Conservation (phyloP, 495 filamentous ascomycete species). For the Lasiosphaeriaceae sp. region DNA sequence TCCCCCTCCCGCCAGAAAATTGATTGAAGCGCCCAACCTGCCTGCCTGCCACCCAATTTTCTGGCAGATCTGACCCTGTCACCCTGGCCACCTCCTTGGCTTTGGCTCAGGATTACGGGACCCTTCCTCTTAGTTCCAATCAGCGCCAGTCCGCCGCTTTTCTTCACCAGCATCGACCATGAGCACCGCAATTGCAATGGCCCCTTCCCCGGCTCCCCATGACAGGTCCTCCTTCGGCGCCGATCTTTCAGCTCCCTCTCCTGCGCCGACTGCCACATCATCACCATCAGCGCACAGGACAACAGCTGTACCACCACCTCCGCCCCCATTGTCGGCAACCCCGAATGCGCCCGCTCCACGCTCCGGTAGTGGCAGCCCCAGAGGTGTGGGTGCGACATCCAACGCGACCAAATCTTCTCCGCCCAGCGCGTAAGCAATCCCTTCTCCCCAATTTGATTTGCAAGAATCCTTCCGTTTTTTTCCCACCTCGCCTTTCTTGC, state of each 20-base stretch:
- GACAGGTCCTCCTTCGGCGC: constrained; percentile 48
- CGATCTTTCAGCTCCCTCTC: constrained; percentile 44
- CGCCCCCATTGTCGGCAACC: constrained; percentile 30
- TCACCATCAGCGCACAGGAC: constrained; percentile 44
- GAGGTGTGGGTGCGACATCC: constrained; percentile 31
- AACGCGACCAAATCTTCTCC: constrained; percentile 45
- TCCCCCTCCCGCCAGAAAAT: neutral
- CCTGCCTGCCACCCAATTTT: constrained; percentile 20
- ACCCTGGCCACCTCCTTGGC: neutral
- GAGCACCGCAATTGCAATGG: constrained; percentile 59
- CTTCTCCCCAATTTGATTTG: constrained; percentile 4
- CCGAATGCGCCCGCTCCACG: constrained; percentile 41
- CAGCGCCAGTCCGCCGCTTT: neutral
- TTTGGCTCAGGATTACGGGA: neutral
- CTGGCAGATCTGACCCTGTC: constrained; percentile 3
- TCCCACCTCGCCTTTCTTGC: constrained; percentile 10
- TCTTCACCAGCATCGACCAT: constrained; percentile 33
- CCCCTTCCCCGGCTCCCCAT: constrained; percentile 56
- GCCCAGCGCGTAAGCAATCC: constrained; percentile 46
- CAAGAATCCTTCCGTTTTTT: neutral
- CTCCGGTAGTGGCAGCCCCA: constrained; percentile 49
- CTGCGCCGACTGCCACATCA: constrained; percentile 32
- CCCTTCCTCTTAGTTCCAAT: neutral
- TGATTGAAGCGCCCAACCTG: constrained; percentile 15
- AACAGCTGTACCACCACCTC: constrained; percentile 32